These are phyloP conservation scores for Myxozyma lipomycoides DNA, from an alignment of 805 yeast species.

Conservation along the genomic window DNA sequence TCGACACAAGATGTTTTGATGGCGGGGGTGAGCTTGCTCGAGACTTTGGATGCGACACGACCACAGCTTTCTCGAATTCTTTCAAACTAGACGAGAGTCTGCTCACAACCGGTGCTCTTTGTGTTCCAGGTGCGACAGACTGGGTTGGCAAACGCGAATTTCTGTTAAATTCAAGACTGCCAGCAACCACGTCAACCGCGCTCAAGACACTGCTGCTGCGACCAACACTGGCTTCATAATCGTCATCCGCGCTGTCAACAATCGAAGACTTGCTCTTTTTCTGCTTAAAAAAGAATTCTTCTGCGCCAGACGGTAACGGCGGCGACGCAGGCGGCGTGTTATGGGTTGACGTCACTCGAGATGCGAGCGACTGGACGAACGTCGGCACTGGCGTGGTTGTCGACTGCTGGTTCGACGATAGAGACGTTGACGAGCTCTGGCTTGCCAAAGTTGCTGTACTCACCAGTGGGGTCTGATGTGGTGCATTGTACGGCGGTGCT, in stretches of 20 bases:
- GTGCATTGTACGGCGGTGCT: conserved; percentile 1
- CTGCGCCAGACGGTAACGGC: conserved; percentile 15
- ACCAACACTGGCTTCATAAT: background rate
- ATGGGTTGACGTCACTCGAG: conserved; percentile 24
- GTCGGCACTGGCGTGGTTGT: conserved; percentile 17
- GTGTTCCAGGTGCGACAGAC: background rate
- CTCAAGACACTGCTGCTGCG: background rate
- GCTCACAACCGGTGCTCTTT: too few relatives aligned
- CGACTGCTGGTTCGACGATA: conserved; percentile 4
- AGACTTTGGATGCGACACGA: conserved; percentile 29
- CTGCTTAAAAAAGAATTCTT: conserved; percentile 21
- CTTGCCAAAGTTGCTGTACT: conserved; percentile 3
- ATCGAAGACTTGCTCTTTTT: background rate
- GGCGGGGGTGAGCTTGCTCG: conserved; percentile 33
- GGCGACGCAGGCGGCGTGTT: conserved; percentile 29
- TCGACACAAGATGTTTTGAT: conserved; percentile 20
- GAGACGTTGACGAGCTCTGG: conserved; percentile 7
- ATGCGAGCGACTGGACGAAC: conserved; percentile 27
- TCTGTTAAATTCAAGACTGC: background rate
- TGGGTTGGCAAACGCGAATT: background rate
- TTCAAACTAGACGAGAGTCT: background rate
- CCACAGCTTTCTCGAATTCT: background rate
- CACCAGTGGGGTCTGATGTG: conserved; percentile 5
- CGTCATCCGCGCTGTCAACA: background rate
- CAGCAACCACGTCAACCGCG: background rate